These are phyloP conservation scores for Trichoderma semiorbis DNA, from an alignment of 2,329 filamentous ascomycete species.

Conservation along the genomic window DNA sequence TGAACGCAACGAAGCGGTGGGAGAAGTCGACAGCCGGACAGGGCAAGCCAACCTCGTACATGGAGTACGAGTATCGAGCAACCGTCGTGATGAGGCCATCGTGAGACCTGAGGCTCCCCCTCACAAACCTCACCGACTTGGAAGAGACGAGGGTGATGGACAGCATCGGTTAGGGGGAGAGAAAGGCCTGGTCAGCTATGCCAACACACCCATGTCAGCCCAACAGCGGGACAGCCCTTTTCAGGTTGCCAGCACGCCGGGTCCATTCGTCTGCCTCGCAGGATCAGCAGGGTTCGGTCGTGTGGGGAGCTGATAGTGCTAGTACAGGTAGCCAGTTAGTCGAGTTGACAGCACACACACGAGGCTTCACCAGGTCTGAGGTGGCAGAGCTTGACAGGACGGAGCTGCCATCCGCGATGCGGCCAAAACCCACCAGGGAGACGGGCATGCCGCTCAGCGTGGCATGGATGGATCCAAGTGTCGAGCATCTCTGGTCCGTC, in stretches of 20 bases:
- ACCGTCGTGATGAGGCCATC: slow-evolving; percentile 12
- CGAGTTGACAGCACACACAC: slow-evolving; percentile 5
- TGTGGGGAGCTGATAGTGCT: slow-evolving; percentile 15
- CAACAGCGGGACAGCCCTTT: slow-evolving; percentile 18
- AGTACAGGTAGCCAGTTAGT: slow-evolving; percentile 1
- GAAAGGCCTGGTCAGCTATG: not conserved
- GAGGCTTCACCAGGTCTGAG: slow-evolving; percentile 8
- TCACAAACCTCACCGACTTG: slow-evolving; percentile 11
- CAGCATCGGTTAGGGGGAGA: not conserved
- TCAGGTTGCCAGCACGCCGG: slow-evolving; percentile 17
- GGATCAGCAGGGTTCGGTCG: slow-evolving; percentile 17
- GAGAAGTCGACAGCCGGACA: not conserved
- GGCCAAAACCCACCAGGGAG: slow-evolving; percentile 2
- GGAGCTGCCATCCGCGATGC: not conserved
- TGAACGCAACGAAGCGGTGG: not conserved
- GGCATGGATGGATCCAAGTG: slow-evolving; percentile 12
- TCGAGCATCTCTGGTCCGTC: not conserved
- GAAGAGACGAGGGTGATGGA: not conserved
- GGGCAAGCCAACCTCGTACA: not conserved
- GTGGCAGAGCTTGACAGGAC: slow-evolving; percentile 15
- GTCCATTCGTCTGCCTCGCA: slow-evolving; percentile 18
- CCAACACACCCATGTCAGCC: slow-evolving; percentile 19
- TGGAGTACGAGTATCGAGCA: not conserved
- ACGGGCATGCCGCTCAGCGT: slow-evolving; percentile 12
- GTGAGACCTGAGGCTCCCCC: slow-evolving; percentile 3